Conservation (phyloP, 2,329 filamentous ascomycete genomes). For the Juglanconis oblonga region DNA sequence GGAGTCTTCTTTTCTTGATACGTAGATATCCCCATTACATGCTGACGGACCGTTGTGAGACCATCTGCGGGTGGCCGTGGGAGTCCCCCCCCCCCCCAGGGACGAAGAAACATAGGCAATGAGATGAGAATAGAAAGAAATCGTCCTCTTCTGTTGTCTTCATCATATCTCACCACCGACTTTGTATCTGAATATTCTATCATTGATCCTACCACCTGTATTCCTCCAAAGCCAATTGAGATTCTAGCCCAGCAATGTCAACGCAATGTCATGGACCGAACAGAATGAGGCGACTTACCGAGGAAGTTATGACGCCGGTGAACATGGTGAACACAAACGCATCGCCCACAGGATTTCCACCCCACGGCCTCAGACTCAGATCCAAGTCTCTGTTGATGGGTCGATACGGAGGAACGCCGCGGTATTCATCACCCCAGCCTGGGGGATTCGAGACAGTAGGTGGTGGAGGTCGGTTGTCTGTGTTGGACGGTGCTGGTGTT, state of each 20-base stretch:
- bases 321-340: constrained; percentile 28
- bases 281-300: constrained; percentile 21
- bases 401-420: constrained; percentile 27
- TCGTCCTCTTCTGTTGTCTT: not conserved
- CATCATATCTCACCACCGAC: constrained; percentile 25
- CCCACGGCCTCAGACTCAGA: constrained; percentile 23
- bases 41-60: too few species aligned
- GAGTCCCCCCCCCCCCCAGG: too few species aligned
- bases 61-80: too few species aligned
- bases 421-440: constrained; percentile 24
- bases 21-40: too few species aligned
- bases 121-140: too few species aligned
- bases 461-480: constrained; percentile 20
- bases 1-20: too few species aligned
- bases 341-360: constrained; percentile 23
- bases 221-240: constrained; percentile 24
- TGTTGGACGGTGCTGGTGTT: constrained; percentile 17
- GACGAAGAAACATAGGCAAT: too few species aligned
- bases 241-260: constrained; percentile 5
- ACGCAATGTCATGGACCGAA: not conserved
- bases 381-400: constrained; percentile 26
- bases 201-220: constrained; percentile 23
- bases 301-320: constrained; percentile 25
- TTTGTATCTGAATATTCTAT: constrained; percentile 22
- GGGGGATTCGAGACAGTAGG: constrained; percentile 23